A percentile compares a stretch with the other conserved stretches of the same genome.
Evolutionary conservation across 768 basidiomycete species (phyloP).

Genomic region (Lentinula boryana): DNA sequence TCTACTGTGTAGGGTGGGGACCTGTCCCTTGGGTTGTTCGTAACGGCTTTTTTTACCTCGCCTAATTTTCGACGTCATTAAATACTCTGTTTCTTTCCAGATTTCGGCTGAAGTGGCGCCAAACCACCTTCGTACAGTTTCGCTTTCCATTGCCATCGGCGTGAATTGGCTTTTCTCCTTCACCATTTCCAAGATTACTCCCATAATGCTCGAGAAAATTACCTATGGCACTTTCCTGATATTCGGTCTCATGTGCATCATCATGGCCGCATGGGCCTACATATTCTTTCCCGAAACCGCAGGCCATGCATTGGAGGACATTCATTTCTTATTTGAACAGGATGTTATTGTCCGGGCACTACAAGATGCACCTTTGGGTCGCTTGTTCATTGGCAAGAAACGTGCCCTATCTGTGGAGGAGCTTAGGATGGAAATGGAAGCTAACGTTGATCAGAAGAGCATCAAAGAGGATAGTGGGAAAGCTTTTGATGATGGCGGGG

Average conservation of each 20-base stretch:
- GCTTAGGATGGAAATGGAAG: constrained; percentile 6
- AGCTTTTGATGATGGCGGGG: neutral
- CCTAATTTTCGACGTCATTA: no score
- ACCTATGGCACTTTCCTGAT: constrained; percentile 35
- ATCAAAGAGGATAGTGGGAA: neutral
- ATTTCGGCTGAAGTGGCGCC: constrained; percentile 33
- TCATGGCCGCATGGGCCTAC: constrained; percentile 38
- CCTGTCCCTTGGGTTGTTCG: constrained; percentile 33
- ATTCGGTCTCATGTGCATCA: constrained; percentile 34
- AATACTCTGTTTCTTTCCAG: neutral
- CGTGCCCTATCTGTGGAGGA: constrained; percentile 19
- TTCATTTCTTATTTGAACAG: constrained; percentile 36
- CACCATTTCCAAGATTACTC: constrained; percentile 30
- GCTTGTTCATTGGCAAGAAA: constrained; percentile 10
- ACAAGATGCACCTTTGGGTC: constrained; percentile 35
- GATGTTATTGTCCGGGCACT: constrained; percentile 28
- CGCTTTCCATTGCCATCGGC: constrained; percentile 30
- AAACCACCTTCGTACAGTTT: constrained; percentile 34
- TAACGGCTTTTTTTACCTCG: neutral
- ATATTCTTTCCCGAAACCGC: constrained; percentile 41
- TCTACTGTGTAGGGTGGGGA: constrained; percentile 29
- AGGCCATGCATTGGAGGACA: constrained; percentile 40
- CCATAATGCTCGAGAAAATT: constrained; percentile 15
- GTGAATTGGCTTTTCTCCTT: constrained; percentile 43
- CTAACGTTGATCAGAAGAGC: neutral